phyloP scores from a whole-genome alignment of 1,284 basidiomycete genomes.

The Rugosomyces carneus region DNA sequence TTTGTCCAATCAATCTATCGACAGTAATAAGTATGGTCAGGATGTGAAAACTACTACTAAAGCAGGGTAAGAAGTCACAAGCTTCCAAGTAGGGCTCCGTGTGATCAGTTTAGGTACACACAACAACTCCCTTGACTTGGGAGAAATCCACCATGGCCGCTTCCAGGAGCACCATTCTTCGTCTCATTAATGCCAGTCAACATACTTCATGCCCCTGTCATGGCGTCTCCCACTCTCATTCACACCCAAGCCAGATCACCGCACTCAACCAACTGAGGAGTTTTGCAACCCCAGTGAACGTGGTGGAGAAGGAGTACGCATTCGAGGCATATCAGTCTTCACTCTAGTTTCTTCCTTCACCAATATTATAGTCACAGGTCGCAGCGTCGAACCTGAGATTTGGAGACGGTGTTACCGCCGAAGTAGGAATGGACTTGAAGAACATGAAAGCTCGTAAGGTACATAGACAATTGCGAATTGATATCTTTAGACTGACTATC shows the following conservation, averaged over 20 bases:
- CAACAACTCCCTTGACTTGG: background rate
- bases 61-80: too few relatives aligned
- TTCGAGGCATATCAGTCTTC: constrained; percentile 65
- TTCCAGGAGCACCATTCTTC: constrained; percentile 54
- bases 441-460: constrained; percentile 85
- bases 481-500: constrained; percentile 6
- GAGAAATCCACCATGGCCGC: constrained; percentile 39
- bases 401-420: constrained; percentile 83
- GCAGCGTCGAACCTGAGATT: constrained; percentile 89
- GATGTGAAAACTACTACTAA: too few relatives aligned
- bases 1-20: too few relatives aligned
- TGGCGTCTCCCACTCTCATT: constrained; percentile 41
- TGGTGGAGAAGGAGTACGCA: constrained; percentile 85
- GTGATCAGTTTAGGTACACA: too few relatives aligned
- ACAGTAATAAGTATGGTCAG: too few relatives aligned
- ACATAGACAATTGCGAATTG: background rate
- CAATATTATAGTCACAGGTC: constrained; percentile 44
- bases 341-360: background rate
- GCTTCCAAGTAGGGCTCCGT: too few relatives aligned
- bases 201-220: constrained; percentile 75
- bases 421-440: constrained; percentile 92
- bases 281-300: constrained; percentile 81
- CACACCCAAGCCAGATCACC: constrained; percentile 34
- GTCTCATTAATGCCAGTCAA: constrained; percentile 68
- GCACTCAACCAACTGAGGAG: constrained; percentile 59